Evolutionary conservation across 2,329 filamentous ascomycete genomes (phyloP).

Genomic region (Penicillium italicum): DNA sequence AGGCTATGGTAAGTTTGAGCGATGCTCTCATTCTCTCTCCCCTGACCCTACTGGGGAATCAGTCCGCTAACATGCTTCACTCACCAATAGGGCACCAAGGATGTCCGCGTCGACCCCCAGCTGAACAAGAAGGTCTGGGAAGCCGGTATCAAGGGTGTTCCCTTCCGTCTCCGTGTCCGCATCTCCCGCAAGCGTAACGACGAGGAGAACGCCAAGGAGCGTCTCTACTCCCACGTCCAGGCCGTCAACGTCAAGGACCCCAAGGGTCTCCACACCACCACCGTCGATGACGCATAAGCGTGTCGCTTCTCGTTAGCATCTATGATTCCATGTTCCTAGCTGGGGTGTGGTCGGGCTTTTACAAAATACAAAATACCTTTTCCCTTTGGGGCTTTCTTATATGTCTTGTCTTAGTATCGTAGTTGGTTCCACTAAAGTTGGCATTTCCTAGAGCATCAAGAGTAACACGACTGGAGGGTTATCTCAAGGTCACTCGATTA

Average conservation of each 20-base stretch:
- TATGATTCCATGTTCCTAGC: slow-evolving; percentile 26
- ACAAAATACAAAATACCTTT: slow-evolving; percentile 27
- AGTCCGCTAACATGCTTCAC: slow-evolving; percentile 2
- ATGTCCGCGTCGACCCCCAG: slow-evolving; percentile 97
- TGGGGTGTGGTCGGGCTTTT: slow-evolving; percentile 27
- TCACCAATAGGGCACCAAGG: slow-evolving; percentile 73
- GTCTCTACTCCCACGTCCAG: slow-evolving; percentile 99
- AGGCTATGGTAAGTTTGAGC: slow-evolving; percentile 81
- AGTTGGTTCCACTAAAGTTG: neutral
- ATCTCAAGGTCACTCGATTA: neutral
- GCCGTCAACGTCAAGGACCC: slow-evolving; percentile 99
- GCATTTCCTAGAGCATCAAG: neutral
- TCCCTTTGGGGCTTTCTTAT: slow-evolving; percentile 14
- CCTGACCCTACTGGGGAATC: neutral
- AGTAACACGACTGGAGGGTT: neutral
- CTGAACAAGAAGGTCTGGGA: slow-evolving; percentile 99
- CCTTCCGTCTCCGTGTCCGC: slow-evolving; percentile 94
- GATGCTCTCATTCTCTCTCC: neutral
- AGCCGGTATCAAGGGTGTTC: slow-evolving; percentile 96
- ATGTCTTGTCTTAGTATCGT: neutral
- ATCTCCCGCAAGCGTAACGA: slow-evolving; percentile 99
- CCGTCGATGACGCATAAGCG: slow-evolving; percentile 66
- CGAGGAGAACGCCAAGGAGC: slow-evolving; percentile 99
- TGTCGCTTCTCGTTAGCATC: slow-evolving; percentile 20
- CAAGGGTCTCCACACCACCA: slow-evolving; percentile 91